phyloP scores from a whole-genome alignment of 106 monocot genomes.

The Alisma plantagoaquatica region DNA sequence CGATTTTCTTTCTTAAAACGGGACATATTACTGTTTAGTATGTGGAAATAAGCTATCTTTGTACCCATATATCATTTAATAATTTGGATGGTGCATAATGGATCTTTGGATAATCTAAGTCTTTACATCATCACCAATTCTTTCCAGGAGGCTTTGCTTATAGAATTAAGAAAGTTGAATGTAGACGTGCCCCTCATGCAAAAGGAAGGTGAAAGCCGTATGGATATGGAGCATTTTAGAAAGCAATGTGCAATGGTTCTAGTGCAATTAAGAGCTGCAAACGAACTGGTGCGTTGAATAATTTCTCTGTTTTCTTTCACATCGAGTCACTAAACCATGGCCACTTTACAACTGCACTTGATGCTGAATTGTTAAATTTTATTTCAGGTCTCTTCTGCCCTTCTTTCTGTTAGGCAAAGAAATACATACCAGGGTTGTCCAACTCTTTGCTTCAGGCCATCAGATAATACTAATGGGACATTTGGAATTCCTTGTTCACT shows the following conservation, averaged over 20 bases:
- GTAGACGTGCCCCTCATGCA: conserved; percentile 74
- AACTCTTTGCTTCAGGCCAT: conserved; percentile 29
- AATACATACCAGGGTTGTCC: conserved; percentile 61
- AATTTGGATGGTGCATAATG: too few species aligned
- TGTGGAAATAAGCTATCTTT: too few species aligned
- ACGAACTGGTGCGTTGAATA: conserved; percentile 68
- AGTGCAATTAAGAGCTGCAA: conserved; percentile 76
- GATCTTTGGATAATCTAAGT: too few species aligned
- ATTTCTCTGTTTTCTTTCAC: too few species aligned
- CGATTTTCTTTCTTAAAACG: too few species aligned
- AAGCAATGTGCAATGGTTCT: conserved; percentile 93
- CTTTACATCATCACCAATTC: too few species aligned
- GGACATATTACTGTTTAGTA: too few species aligned
- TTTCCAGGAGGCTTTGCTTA: conserved; percentile 90
- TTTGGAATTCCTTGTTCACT: conserved; percentile 25
- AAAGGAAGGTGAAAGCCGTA: conserved; percentile 48
- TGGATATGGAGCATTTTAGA: conserved; percentile 71
- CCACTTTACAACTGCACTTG: too few species aligned
- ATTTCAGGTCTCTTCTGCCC: conserved; percentile 57
- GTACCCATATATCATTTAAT: too few species aligned
- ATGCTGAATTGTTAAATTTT: background rate
- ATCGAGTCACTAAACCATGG: too few species aligned
- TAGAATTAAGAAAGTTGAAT: conserved; percentile 84
- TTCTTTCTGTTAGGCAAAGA: conserved; percentile 58
- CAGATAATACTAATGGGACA: conserved; percentile 27